Evolutionary conservation across 1,284 basidiomycete species (phyloP).

Genomic region (Albatrellus sp.): DNA sequence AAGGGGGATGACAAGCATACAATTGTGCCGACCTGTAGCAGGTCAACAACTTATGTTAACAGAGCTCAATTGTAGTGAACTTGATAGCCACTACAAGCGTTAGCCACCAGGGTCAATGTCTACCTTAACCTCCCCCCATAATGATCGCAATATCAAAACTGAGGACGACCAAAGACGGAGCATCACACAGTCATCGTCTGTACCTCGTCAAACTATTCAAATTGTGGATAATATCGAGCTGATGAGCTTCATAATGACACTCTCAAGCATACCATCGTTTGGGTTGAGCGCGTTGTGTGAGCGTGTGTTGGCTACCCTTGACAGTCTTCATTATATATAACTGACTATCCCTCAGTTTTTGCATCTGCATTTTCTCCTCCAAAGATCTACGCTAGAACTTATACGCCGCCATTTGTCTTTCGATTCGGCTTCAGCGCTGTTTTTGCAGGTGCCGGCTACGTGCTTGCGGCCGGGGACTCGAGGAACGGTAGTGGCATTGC

Average conservation of each 20-base stretch:
- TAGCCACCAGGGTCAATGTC: no score
- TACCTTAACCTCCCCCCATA: no score
- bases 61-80: no score
- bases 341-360: constrained; percentile 18
- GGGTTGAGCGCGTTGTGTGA: constrained; percentile 13
- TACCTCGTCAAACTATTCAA: neutral
- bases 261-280: constrained; percentile 12
- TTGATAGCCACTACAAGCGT: no score
- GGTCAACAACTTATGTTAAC: no score
- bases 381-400: constrained; percentile 13
- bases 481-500: constrained; percentile 33
- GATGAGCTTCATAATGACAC: neutral
- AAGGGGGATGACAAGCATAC: no score
- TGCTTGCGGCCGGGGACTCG: constrained; percentile 25
- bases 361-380: constrained; percentile 25
- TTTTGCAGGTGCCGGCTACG: constrained; percentile 33
- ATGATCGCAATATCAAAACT: no score
- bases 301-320: constrained; percentile 6
- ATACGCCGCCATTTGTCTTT: constrained; percentile 28
- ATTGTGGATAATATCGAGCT: constrained; percentile 2
- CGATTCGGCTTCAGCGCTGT: constrained; percentile 30
- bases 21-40: no score
- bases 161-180: neutral
- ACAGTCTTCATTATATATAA: neutral
- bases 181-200: constrained; percentile 13